Evolutionary conservation across 202 grass and related monocot genomes (phyloP), one percentile per base, ranked within the genome.

Genomic region (Panicum virgatum): DNA sequence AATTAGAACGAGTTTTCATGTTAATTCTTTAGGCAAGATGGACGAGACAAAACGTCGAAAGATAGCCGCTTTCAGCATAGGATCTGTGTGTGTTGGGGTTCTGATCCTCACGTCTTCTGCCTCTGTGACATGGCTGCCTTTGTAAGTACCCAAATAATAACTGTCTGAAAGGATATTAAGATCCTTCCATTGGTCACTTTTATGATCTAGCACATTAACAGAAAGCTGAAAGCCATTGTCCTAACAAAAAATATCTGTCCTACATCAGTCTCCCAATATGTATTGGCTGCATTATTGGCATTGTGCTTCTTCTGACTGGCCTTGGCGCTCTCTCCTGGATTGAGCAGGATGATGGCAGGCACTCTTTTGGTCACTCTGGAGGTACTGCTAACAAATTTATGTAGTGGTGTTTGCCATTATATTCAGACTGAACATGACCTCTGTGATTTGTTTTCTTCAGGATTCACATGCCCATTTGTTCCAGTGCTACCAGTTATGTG

Each of bases 381-480:
- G 96, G 96, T 96, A 89, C 27, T 62, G 20, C 26, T 82, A 61
- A 27, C 6, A 81, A 59, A 14, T 82, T 29, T 72, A 70, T 36
- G 69, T 65, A 32, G 39, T 27, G 14, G 44, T 48, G 45, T 14
- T 46, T 26, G 16, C 60, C 9, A 79, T 3, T 71, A 34, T 39
- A n/a, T 65, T 66, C 48, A 34, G 6, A 36, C 43, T 68, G 30
- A 51, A 59, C 1, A 36, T 5, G 34, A 23, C 47, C 39, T 52
- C 61, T 37, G 22, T 79, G 30, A 20, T 75, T 45, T 44, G 18
- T 76, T 78, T 87, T 56, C 53, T 76, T 66, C 74, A 96, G 96
- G 93, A 86, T 99, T 99, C 70, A 96, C 88, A 60, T 99, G 93
- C 69, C 96, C 96, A 23, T 99, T 94, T 25, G 87, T 99, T 66